Evolutionary conservation across 441 rosid genomes (phyloP), one percentile per base, ranked within the genome.

Genomic region (Bruguiera hainesii): DNA sequence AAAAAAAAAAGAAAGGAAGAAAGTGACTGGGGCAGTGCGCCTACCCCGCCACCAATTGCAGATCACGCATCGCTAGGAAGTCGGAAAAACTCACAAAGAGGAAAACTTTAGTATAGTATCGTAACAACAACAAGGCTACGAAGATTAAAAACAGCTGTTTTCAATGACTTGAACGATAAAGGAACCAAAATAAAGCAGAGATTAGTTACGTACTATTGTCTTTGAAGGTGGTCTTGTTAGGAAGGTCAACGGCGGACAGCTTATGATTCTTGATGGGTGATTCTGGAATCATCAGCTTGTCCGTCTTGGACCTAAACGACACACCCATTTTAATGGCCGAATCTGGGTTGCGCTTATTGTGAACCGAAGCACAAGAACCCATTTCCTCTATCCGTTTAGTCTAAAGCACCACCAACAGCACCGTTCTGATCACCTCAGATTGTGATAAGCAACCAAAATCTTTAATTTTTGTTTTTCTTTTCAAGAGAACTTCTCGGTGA

Each of bases 291-390:
- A 72, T 81, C 76, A 78, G 80, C 63, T 78, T 77, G 25, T 78
- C 83, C n/a, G 74, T 52, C 79, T 83, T 82, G 51, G 83, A 72
- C 68, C 65, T 73, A 64, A 80, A 77, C 9, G 83, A 62, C 63
- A 76, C 33, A 39, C 77, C 69, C 42, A 78, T 63, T 61, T 81
- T 84, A 79, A 80, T 76, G 70, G 79, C 72, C 0, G 83, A 74
- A 35, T 68, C 79, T 10, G 78, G 55, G 60, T 86, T 70, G 59
- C 75, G 79, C 65, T 76, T 76, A 65, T 76, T 76, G 64, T 77
- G 81, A 66, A 80, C 76, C 5, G 96, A 86, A 3, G 73, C 82
- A 66, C 90, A 86, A 11, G 88, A 83, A 75, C 93, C 93, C 96
- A 87, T 89, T 56, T 70, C 70, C 65, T 35, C n/a, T 35, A 21